Evolutionary conservation across 805 yeast species (phyloP).

Genomic region (Candida boleticola): DNA sequence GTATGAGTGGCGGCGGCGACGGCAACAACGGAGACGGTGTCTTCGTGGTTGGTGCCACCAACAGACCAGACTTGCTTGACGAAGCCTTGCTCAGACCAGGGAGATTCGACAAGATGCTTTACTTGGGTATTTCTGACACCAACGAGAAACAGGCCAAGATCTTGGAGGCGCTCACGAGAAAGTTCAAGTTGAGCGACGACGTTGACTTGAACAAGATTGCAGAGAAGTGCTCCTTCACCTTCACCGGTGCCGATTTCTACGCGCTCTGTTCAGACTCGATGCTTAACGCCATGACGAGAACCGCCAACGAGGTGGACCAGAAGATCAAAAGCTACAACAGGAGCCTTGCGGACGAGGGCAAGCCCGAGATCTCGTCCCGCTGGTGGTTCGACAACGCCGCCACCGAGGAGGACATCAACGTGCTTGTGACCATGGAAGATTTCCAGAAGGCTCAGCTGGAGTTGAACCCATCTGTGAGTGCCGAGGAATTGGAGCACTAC

Average conservation of each 20-base stretch:
- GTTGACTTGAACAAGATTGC: slow-evolving; percentile 64
- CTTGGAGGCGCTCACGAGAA: slow-evolving; percentile 83
- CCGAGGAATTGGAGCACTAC: slow-evolving; percentile 83
- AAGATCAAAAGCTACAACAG: slow-evolving; percentile 56
- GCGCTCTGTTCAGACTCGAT: slow-evolving; percentile 94
- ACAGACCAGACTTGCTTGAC: slow-evolving; percentile 91
- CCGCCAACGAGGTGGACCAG: slow-evolving; percentile 71
- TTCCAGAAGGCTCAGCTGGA: slow-evolving; percentile 73
- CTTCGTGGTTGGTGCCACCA: slow-evolving; percentile 98
- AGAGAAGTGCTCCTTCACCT: slow-evolving; percentile 76
- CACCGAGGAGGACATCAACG: slow-evolving; percentile 60
- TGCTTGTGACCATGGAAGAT: slow-evolving; percentile 67
- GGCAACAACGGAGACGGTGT: slow-evolving; percentile 71
- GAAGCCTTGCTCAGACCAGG: slow-evolving; percentile 94
- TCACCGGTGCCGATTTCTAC: slow-evolving; percentile 97
- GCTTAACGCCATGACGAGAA: slow-evolving; percentile 93
- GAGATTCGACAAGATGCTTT: slow-evolving; percentile 91
- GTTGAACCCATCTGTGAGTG: slow-evolving; percentile 81
- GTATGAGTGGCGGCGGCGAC: slow-evolving; percentile 80
- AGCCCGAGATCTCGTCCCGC: slow-evolving; percentile 56
- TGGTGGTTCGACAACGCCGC: slow-evolving; percentile 92
- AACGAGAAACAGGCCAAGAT: slow-evolving; percentile 85
- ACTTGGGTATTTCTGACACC: slow-evolving; percentile 89
- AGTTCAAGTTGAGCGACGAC: slow-evolving; percentile 59
- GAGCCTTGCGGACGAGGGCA: slow-evolving; percentile 23